These are phyloP conservation scores for Beauveria sp. DNA, from an alignment of 2,329 filamentous ascomycete genomes.

Conservation along the genomic window DNA sequence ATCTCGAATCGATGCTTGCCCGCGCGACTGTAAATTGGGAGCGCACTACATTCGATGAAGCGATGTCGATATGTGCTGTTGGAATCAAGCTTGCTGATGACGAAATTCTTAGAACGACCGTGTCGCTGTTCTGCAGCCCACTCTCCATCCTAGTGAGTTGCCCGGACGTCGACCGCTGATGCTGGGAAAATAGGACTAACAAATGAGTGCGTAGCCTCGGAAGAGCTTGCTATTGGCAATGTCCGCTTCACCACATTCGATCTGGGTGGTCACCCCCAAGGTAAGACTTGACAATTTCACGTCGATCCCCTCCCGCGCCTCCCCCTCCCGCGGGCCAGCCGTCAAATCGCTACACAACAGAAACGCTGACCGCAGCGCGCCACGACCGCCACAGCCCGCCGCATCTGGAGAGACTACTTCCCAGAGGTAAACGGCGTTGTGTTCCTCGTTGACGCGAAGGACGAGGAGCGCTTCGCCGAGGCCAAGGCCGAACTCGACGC, in stretches of 20 bases:
- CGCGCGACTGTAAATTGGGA: not conserved
- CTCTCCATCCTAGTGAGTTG: conserved; percentile 77
- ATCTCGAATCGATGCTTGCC: not conserved
- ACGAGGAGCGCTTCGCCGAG: conserved; percentile 88
- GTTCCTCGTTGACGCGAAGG: conserved; percentile 96
- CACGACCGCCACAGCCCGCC: conserved; percentile 53
- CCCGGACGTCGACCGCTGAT: not conserved
- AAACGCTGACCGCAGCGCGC: not conserved
- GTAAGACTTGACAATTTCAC: conserved; percentile 34
- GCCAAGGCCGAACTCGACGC: conserved; percentile 96
- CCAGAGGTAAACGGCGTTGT: conserved; percentile 94
- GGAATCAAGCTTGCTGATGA: conserved; percentile 19
- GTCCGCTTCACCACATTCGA: conserved; percentile 94
- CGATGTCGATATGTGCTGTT: not conserved
- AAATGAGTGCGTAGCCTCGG: conserved; percentile 53
- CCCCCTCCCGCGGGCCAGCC: not conserved
- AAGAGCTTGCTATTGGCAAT: conserved; percentile 88
- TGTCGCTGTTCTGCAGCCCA: conserved; percentile 83
- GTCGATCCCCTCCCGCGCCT: not conserved
- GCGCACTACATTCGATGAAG: not conserved
- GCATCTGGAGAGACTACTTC: conserved; percentile 96
- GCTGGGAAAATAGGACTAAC: not conserved
- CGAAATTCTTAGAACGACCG: conserved; percentile 68
- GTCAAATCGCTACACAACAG: not conserved
- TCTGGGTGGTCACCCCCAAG: conserved; percentile 88